Base-by-base conservation (phyloP, 2,329 filamentous ascomycete species). In the Lasiodiplodia sp. region DNA sequence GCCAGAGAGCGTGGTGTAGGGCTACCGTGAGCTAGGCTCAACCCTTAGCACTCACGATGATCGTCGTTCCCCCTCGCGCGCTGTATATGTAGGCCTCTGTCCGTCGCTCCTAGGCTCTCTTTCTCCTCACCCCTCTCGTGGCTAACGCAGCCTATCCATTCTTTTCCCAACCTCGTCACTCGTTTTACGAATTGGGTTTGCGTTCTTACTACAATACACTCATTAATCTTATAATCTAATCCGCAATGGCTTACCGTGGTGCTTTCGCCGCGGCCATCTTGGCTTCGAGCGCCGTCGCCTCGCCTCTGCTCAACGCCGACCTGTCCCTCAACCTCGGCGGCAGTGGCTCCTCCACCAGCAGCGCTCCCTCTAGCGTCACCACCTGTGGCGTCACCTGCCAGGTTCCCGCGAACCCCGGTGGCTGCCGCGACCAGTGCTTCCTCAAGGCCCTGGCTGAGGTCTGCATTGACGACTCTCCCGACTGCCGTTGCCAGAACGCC, bases 401-500 rank as follows among this genome's bases (percentile, higher is more conserved):
- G n/a, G 56, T 34, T 10, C 66, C 66, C 47, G 23, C 55, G 10
- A 52, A 47, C 38, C 66, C 66, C 37, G 66, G 66, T 18, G 66
- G 66, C 55, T 68, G 66, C 66, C 66, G 66, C 16, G 66, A 68
- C 38, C 44, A 68, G 66, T 68, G 66, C 66, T 68, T 68, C 66
- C 47, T 68, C 14, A 68, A 62, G 55, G 66, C 66, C 21, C 66
- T 68, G 21, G 66, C 66, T 18, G 56, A 68, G 44, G 55, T 68
- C 23, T 68, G 66, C 23, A 10, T 68, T 34, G 40, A 60, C 44
- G 66, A 68, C 66, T 44, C 56, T 16, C 66, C 66, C 55, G 55
- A 60, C 56, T 68, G 66, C 56, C 66, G 66, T 34, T 68, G 66
- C 66, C 31, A 60, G 55, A 68, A 68, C 66, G 28, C 44, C n/a